Evolutionary conservation across 2,329 filamentous ascomycete species (phyloP).

Genomic region (Fusarium mangiferae): DNA sequence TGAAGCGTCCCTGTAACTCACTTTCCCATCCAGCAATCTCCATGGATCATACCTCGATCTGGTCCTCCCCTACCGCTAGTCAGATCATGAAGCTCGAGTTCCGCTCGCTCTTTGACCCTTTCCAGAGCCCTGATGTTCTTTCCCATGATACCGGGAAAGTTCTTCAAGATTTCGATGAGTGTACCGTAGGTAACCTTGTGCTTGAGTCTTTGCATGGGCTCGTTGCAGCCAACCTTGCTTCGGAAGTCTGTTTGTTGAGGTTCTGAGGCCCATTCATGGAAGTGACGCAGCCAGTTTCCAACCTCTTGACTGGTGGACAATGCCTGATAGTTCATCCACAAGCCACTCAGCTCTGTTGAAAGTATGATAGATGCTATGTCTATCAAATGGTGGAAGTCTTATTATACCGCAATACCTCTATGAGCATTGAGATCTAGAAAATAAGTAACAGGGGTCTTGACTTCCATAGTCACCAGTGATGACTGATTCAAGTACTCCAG

Average conservation of each 20-base stretch:
- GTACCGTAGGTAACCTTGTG: background rate
- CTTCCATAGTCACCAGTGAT: background rate
- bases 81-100: background rate
- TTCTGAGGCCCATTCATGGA: background rate
- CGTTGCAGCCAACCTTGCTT: background rate
- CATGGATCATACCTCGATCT: background rate
- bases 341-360: background rate
- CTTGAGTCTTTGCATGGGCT: background rate
- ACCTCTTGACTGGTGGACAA: background rate
- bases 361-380: background rate
- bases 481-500: background rate
- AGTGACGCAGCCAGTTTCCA: background rate
- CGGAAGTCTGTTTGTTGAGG: background rate
- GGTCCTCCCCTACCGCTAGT: fast-evolving
- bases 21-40: background rate
- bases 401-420: background rate
- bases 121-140: background rate
- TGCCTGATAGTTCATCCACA: background rate
- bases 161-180: background rate
- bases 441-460: background rate
- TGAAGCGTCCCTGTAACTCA: background rate
- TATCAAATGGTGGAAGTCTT: background rate
- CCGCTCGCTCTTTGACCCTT: background rate
- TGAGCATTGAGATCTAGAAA: background rate
- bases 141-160: background rate